Evolutionary conservation across 2,329 filamentous ascomycete species (phyloP), one percentile per base, ranked within the genome.

Genomic region (Sarocladiaceae sp.): DNA sequence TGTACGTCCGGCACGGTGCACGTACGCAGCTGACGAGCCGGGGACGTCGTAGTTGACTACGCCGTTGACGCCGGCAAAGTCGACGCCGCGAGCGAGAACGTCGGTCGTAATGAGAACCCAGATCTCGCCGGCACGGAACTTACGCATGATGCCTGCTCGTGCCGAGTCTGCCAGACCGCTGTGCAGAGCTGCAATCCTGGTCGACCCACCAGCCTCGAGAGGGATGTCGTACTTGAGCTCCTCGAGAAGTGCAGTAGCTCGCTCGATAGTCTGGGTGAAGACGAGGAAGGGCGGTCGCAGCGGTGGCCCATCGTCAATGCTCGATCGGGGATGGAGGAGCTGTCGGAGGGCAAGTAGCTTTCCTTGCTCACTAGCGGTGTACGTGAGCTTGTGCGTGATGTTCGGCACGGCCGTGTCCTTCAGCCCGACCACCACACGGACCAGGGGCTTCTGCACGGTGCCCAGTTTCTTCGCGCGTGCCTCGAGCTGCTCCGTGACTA

Each of bases 41-140:
- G 93, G 93, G 7, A 96, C 88, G 62, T 98, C 93, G 66, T 96
- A 98, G 66, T 97, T 98, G 43, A 98, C 86, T 0, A 98, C 90
- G 35, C 90, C 89, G 57, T 96, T 96, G 50, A 98, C 83, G 41
- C 93, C 93, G 7, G 86, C 82, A 68, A 98, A 96, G 64, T 98
- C 93, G 32, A 98, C 83, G 16, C 93, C 93, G 26, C 93, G 85
- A 13, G 90, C 85, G 10, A 98, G 73, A 6, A 98, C 78, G 59
- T 98, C 93, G 0, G 93, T 98, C 0, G 93, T 97, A 60, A 98
- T 93, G 27, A 98, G 74, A 6, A 97, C 82, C 93, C 93, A 98
- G 49, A 97, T 83, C 59, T 97, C 89, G 51, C 90, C 93, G 26
- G 82, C 82, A 27, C 93, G 83, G 70, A 98, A 97, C 16, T 82